Base-by-base conservation (phyloP, 768 basidiomycete genomes). In the Hydnomerulius pinastri region DNA sequence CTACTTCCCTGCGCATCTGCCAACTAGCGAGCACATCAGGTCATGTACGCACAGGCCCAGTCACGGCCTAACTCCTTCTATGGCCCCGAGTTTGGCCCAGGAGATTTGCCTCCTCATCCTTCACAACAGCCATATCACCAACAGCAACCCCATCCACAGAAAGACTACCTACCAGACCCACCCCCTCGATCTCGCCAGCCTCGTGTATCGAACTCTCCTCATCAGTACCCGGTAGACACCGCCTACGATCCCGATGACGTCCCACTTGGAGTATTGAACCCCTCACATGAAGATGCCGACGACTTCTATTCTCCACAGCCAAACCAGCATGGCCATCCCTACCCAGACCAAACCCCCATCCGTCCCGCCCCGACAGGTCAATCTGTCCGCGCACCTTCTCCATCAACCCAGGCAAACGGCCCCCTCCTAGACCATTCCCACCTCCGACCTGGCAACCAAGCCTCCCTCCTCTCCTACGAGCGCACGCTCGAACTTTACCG, bases 401-500 rank as follows among this genome's bases (percentile, higher is more conserved):
- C 86, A 0, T 77, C 84, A 24, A 73, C 74, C 8, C 59, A 53
- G 13, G 71, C 77, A 15, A 57, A 48, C 17, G 85, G 77, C 2
- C 83, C 87, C 40, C 79, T 93, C 61, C 82, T 92, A 50, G 91
- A 93, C 75, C 91, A 92, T 59, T 92, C 93, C 33, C 94, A 98
- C 70, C 82, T 97, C 33, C 85, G 88, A 11, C 94, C 94, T 15
- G 97, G 97, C 27, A 90, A 89, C 40, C 86, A 93, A 59, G 97
- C 95, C 4, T 85, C 93, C 6, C 82, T 98, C 11, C 86, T 98
- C 58, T 94, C 92, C 1, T 90, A 98, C 68, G 93, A 95, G 70
- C 90, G 90, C 51, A 98, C 97, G 2, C 85, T 99, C 52, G 94
- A 98, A 69, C 85, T 97, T 54, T 99, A 99, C 75, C 90, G 97